These are phyloP conservation scores for Alopecurus myosuroides DNA, from an alignment of 176 grass and related monocot genomes.

Conservation along the genomic window DNA sequence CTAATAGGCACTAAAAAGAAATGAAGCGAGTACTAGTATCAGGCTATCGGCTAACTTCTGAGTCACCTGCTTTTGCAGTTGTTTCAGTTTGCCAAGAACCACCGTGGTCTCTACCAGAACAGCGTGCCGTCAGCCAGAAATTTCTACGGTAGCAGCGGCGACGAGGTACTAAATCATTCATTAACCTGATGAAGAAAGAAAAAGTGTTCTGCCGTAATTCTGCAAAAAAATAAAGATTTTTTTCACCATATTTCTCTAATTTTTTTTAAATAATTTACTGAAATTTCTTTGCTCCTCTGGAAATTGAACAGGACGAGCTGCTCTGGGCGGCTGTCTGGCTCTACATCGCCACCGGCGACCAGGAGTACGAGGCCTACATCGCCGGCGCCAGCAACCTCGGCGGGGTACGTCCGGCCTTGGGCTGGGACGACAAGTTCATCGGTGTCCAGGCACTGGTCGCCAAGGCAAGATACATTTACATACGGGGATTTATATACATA, in stretches of 20 bases:
- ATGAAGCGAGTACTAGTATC: too few species aligned
- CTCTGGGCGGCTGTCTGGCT: constrained; percentile 77
- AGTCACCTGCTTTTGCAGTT: constrained; percentile 30
- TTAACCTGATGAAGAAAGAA: neutral
- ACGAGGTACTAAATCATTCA: too few species aligned
- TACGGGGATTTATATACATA: too few species aligned
- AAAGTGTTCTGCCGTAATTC: neutral
- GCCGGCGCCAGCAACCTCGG: constrained; percentile 15
- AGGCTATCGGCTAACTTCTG: neutral
- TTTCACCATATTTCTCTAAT: neutral
- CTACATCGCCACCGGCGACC: constrained; percentile 43
- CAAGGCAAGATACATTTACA: constrained; percentile 53
- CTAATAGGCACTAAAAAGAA: too few species aligned
- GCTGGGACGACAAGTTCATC: constrained; percentile 75
- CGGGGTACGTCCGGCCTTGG: constrained; percentile 25
- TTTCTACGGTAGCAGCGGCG: constrained; percentile 67
- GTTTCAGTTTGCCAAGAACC: constrained; percentile 58
- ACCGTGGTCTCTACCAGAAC: constrained; percentile 57
- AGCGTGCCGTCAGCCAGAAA: constrained; percentile 37
- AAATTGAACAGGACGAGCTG: constrained; percentile 61
- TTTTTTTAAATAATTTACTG: too few species aligned
- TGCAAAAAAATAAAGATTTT: too few species aligned
- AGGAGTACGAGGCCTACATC: constrained; percentile 43
- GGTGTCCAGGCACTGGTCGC: constrained; percentile 62
- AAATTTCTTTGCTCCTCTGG: neutral